Percentiles rank a stretch among this genome's conserved stretches.
Conservation (phyloP, 2,329 filamentous ascomycete genomes). For the Botrytis hyacinthi region DNA sequence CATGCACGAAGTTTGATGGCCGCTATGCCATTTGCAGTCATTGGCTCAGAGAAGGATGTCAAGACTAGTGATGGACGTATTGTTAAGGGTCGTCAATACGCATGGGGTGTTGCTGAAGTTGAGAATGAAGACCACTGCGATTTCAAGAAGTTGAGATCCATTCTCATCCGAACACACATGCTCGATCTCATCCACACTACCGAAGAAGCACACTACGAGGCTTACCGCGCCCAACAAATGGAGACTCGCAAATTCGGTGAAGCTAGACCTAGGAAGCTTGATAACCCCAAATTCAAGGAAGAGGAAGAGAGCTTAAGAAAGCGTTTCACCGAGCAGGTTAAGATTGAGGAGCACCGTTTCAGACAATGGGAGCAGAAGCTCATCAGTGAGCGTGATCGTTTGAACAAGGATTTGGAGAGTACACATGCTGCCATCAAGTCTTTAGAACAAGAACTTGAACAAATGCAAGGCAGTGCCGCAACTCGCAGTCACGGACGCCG, state of each 20-base stretch:
- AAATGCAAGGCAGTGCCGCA: slow-evolving; percentile 78
- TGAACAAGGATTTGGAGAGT: slow-evolving; percentile 99
- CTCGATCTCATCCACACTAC: slow-evolving; percentile 99
- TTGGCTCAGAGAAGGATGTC: slow-evolving; percentile 98
- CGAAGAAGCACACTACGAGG: slow-evolving; percentile 98
- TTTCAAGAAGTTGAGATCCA: slow-evolving; percentile 99
- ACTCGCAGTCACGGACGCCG: slow-evolving; percentile 91
- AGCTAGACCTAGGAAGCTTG: slow-evolving; percentile 92
- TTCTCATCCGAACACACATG: slow-evolving; percentile 99
- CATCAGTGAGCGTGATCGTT: slow-evolving; percentile 94
- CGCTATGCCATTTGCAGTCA: slow-evolving; percentile 98
- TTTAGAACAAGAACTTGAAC: slow-evolving; percentile 87
- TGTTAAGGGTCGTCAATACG: slow-evolving; percentile 98
- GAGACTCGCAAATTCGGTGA: slow-evolving; percentile 99
- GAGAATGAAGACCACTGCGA: slow-evolving; percentile 99
- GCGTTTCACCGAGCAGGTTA: slow-evolving; percentile 99
- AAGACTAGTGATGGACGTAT: slow-evolving; percentile 94
- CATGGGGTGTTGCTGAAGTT: slow-evolving; percentile 98
- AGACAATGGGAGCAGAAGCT: slow-evolving; percentile 99
- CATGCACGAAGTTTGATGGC: slow-evolving; percentile 93
- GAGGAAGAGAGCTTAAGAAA: slow-evolving; percentile 98
- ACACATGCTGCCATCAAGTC: slow-evolving; percentile 93
- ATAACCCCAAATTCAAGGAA: slow-evolving; percentile 99
- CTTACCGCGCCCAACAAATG: slow-evolving; percentile 99
- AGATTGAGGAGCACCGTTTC: slow-evolving; percentile 99